Conservation (phyloP, 306 rosid species). For the Prunus fruticosa region DNA sequence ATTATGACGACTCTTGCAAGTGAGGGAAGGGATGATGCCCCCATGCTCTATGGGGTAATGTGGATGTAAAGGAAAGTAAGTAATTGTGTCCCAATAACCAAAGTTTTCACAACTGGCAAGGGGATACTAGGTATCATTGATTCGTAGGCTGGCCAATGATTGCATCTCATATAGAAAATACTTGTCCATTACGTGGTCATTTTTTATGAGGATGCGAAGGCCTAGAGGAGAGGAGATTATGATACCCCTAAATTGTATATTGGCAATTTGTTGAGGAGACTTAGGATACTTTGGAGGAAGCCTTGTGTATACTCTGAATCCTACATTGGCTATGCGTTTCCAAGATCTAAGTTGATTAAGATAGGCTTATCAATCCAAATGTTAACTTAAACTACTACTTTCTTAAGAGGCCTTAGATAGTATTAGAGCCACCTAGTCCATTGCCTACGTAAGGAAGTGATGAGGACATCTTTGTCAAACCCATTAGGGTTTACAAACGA, state of each 20-base stretch:
- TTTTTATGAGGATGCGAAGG: not conserved
- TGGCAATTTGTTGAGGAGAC: not conserved
- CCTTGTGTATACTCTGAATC: not conserved
- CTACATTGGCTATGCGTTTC: not conserved
- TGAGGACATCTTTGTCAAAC: too few relatives aligned
- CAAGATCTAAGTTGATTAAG: not conserved
- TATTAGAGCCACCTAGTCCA: not conserved
- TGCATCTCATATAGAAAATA: not conserved
- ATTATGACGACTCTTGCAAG: too few relatives aligned
- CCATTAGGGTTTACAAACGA: too few relatives aligned
- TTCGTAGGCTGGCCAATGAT: not conserved
- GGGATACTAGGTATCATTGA: not conserved
- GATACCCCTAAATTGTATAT: not conserved
- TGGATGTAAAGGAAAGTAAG: not conserved
- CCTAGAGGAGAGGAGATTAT: not conserved
- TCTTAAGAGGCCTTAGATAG: not conserved
- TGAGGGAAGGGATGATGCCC: not conserved
- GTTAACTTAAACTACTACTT: not conserved
- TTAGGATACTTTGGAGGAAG: not conserved
- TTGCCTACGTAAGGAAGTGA: too few relatives aligned
- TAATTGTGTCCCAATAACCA: not conserved
- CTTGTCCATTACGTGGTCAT: not conserved
- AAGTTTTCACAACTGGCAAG: not conserved
- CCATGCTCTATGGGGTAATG: not conserved
- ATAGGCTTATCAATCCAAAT: not conserved